phyloP scores from a whole-genome alignment of 208 protist genomes.

The Leishmania turanica region DNA sequence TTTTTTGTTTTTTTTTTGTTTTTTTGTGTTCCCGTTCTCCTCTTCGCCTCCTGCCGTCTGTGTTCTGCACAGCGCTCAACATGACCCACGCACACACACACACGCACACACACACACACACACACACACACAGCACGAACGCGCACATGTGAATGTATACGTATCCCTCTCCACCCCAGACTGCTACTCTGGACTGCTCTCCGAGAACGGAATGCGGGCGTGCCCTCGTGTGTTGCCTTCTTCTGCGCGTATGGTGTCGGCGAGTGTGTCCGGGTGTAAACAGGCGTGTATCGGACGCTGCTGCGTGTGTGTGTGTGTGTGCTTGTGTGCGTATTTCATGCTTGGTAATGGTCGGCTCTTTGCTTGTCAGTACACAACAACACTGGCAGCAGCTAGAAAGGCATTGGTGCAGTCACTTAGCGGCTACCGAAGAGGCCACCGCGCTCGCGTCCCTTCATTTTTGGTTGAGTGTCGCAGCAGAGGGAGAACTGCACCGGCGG shows the following conservation, averaged over 20 bases:
- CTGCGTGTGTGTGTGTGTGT: not conserved
- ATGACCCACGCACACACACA: not conserved
- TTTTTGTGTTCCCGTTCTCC: not conserved
- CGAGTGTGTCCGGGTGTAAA: not conserved
- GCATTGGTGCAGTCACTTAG: not conserved
- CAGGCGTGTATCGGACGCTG: not conserved
- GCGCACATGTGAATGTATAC: not conserved
- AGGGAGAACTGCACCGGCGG: not conserved
- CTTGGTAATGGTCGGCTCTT: not conserved
- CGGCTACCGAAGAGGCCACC: not conserved
- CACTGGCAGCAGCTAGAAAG: not conserved
- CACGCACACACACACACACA: not conserved
- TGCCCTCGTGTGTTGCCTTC: not conserved
- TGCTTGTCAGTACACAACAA: not conserved
- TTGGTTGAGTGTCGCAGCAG: not conserved
- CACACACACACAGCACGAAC: not conserved
- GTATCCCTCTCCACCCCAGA: not conserved
- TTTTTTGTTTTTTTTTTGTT: not conserved
- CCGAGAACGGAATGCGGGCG: not conserved
- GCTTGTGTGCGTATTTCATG: not conserved
- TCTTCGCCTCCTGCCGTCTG: not conserved
- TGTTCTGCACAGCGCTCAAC: not conserved
- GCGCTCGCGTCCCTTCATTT: not conserved
- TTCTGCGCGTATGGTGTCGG: not conserved
- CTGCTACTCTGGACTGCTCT: not conserved